phyloP scores from a whole-genome alignment of 768 basidiomycete species.

The Lactifluus piperatus region DNA sequence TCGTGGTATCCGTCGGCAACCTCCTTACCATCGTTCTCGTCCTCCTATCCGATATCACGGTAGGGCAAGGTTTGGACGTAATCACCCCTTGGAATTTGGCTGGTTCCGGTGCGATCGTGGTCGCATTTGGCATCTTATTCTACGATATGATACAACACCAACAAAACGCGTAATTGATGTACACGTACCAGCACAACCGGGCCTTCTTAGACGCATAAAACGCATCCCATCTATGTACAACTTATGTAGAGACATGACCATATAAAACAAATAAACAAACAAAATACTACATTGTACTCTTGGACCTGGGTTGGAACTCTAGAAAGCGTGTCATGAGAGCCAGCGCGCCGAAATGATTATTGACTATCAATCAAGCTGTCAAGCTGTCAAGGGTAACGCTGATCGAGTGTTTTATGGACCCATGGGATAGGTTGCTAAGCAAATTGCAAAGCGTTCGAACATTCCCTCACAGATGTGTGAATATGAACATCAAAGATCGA shows the following conservation, averaged over 20 bases:
- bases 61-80: conserved; percentile 52
- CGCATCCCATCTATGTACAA: neutral
- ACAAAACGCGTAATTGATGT: neutral
- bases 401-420: neutral
- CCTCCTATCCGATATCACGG: conserved; percentile 66
- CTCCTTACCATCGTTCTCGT: conserved; percentile 93
- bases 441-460: neutral
- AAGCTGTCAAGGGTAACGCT: too few relatives aligned
- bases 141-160: conserved; percentile 49
- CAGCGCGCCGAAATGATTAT: neutral
- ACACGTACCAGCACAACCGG: neutral
- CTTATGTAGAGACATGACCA: neutral
- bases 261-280: too few relatives aligned
- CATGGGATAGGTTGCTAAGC: neutral
- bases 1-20: conserved; percentile 81
- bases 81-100: conserved; percentile 64
- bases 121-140: conserved; percentile 73
- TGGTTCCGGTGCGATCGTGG: conserved; percentile 72
- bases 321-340: neutral
- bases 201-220: neutral
- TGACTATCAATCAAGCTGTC: too few relatives aligned
- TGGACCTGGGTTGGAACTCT: too few relatives aligned
- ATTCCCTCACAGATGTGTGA: neutral
- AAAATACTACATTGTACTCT: too few relatives aligned
- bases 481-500: neutral